Base-by-base conservation (phyloP, 2,329 filamentous ascomycete genomes). In the Fusarium pseudocircinatum region DNA sequence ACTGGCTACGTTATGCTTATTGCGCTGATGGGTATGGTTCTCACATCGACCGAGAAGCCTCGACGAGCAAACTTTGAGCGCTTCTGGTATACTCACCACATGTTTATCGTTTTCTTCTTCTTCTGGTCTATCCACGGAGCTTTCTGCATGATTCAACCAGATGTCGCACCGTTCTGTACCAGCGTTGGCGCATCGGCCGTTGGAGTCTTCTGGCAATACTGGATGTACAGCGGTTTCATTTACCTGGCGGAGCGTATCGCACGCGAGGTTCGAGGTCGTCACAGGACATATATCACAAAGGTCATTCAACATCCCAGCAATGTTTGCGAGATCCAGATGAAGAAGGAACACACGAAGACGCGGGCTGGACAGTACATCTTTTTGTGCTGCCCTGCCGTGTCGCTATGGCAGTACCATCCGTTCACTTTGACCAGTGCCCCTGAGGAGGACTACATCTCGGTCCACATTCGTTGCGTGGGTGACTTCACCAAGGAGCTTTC, bases 91-190 rank as follows among this genome's bases (percentile, higher is more conserved):
- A 94, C 92, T 4, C 94, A 97, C 83, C 94, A 96, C 84, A 89
- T 96, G 81, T 96, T 96, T 81, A 90, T 96, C 82, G 79, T 96
- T 73, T 96, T 96, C 87, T 96, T 96, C 85, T 86, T 96, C 76
- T 95, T 96, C 87, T 96, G 94, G 93, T 91, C 93, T n/a, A 89
- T 96, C 78, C 94, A 97, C 82, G 94, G 94, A 66, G 92, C 93
- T 32, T 96, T 95, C 85, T 96, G 94, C 83, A 96, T 96, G 94
- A 96, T 96, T 78, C 93, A 94, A 82, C 91, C 93, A 59, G 94
- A 96, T 80, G 89, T 93, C 71, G 92, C 92, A 11, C 93, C 94
- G 4, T 95, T 93, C 81, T 95, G 94, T 83, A 87, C 89, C 63
- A 91, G 91, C 65, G 85, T 94, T 68, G 90, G 90, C 70, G 85